Evolutionary conservation across 177 flowering plant species (phyloP).

Genomic region (Telopea speciosissima): DNA sequence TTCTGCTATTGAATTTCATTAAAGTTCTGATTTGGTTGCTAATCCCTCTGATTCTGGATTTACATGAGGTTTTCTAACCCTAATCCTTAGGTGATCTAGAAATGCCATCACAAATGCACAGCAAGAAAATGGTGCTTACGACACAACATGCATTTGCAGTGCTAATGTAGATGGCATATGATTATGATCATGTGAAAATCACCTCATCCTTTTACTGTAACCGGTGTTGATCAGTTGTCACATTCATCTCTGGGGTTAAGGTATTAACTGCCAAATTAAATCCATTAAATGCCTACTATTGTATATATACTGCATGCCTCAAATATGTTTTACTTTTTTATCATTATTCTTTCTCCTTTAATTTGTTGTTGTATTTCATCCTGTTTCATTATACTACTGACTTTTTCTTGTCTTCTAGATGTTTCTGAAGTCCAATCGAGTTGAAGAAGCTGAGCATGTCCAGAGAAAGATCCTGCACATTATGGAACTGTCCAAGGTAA

Average conservation of each 20-base stretch:
- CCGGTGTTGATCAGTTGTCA: not conserved
- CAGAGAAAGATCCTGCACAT: slow-evolving; percentile 74
- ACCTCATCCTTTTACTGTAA: not conserved
- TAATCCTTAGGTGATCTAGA: too few species aligned
- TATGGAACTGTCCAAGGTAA: slow-evolving; percentile 73
- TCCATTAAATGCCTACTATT: not conserved
- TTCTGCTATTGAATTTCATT: too few species aligned
- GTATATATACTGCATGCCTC: not conserved
- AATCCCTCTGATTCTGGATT: too few species aligned
- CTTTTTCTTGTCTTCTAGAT: slow-evolving; percentile 34
- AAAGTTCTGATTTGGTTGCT: too few species aligned
- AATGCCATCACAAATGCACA: too few species aligned
- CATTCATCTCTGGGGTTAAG: not conserved
- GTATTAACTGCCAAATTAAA: not conserved
- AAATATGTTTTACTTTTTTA: too few species aligned
- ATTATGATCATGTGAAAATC: not conserved
- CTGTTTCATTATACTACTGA: not conserved
- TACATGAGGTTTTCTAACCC: too few species aligned
- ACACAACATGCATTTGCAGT: too few species aligned
- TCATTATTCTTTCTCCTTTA: not conserved
- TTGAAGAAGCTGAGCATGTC: slow-evolving; percentile 58
- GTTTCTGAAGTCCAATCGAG: slow-evolving; percentile 43
- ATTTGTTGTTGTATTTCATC: not conserved
- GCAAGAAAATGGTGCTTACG: too few species aligned
- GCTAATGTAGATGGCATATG: too few species aligned